phyloP scores from a whole-genome alignment of 345 rosid genomes.

The Rhodomyrtus tomentosa region DNA sequence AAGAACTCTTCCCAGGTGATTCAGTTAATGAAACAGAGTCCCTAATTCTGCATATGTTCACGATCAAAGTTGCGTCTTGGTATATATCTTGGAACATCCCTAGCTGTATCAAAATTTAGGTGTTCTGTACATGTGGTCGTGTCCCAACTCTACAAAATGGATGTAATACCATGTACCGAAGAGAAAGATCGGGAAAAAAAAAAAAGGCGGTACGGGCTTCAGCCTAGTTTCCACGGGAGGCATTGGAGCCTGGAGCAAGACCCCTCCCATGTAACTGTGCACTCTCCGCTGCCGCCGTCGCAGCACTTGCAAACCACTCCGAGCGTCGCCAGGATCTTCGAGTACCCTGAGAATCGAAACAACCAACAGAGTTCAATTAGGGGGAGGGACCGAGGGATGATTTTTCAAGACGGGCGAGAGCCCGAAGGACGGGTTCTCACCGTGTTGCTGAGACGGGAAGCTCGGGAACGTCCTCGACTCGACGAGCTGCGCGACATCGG shows the following conservation, averaged over 20 bases:
- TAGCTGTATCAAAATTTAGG: neutral
- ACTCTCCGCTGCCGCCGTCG: conserved; percentile 20
- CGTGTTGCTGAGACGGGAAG: conserved; percentile 7
- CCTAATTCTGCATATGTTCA: neutral
- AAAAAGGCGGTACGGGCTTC: neutral
- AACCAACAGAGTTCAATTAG: neutral
- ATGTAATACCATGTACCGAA: neutral
- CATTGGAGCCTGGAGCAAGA: conserved; percentile 43
- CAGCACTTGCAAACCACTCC: conserved; percentile 65
- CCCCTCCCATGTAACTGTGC: conserved; percentile 28
- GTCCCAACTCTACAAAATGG: neutral
- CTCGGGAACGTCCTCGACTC: conserved; percentile 28
- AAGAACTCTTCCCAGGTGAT: neutral
- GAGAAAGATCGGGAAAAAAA: neutral
- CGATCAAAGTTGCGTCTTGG: neutral
- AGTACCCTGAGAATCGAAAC: conserved; percentile 7
- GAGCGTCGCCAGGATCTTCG: conserved; percentile 27
- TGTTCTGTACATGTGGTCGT: neutral
- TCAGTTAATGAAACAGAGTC: neutral
- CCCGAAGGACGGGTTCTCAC: conserved; percentile 5
- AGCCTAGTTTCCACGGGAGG: conserved; percentile 40
- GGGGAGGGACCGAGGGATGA: too few species aligned
- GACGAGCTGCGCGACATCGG: neutral
- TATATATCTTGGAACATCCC: neutral
- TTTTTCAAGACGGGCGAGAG: too few species aligned